Conservation (phyloP, 441 rosid species). For the Brassica hybrid region DNA sequence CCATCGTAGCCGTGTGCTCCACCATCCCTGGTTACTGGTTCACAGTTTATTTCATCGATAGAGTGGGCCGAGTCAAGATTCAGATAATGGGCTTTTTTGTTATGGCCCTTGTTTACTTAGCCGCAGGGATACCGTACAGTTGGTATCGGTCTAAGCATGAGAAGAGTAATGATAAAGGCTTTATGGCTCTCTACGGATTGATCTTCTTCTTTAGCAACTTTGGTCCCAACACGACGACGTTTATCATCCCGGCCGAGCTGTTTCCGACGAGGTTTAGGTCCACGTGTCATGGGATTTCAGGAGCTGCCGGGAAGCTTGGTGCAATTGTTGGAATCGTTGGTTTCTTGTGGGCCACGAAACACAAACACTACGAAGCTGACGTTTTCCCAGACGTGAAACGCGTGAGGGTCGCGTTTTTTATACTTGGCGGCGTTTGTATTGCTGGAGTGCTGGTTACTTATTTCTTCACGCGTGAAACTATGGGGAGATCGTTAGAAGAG, state of each 20-base stretch:
- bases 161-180: slow-evolving; percentile 37
- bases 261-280: slow-evolving; percentile 84
- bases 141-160: slow-evolving; percentile 41
- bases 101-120: slow-evolving; percentile 64
- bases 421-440: slow-evolving; percentile 59
- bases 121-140: slow-evolving; percentile 56
- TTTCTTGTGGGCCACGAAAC: slow-evolving; percentile 56
- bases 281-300: slow-evolving; percentile 82
- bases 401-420: slow-evolving; percentile 48
- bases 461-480: slow-evolving; percentile 62
- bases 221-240: slow-evolving; percentile 88
- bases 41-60: slow-evolving; percentile 65
- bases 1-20: slow-evolving; percentile 54
- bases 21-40: slow-evolving; percentile 78
- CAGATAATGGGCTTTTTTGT: slow-evolving; percentile 65
- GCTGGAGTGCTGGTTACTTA: slow-evolving; percentile 57
- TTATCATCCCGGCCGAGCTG: slow-evolving; percentile 79
- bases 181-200: slow-evolving; percentile 56
- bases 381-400: slow-evolving; percentile 32
- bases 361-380: neutral
- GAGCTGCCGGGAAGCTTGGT: slow-evolving; percentile 74
- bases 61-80: slow-evolving; percentile 62
- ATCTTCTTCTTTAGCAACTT: slow-evolving; percentile 73
- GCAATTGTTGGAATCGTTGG: slow-evolving; percentile 67
- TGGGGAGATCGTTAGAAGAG: slow-evolving; percentile 78